A percentile compares a stretch with the other conserved stretches of the same genome.
These are phyloP conservation scores for Pichia pseudocactophila DNA, from an alignment of 805 yeast species.

Conservation along the genomic window DNA sequence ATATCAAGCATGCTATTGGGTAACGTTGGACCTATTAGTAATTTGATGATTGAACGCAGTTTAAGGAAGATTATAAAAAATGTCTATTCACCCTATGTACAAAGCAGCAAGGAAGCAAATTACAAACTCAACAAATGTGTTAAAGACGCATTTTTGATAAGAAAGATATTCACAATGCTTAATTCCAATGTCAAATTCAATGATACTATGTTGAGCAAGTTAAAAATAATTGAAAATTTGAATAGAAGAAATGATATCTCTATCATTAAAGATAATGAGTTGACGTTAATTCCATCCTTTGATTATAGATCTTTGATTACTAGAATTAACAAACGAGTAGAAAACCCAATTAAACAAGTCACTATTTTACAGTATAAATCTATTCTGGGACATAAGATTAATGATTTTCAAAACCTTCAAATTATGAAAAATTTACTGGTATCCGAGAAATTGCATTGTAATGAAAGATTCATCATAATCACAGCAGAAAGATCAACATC, in stretches of 20 bases:
- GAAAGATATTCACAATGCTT: constrained; percentile 6
- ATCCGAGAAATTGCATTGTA: constrained; percentile 2
- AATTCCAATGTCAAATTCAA: constrained; percentile 5
- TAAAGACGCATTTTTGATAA: constrained; percentile 8
- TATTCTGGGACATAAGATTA: constrained; percentile 15
- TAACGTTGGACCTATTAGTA: constrained; percentile 1
- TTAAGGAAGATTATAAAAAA: constrained; percentile 16
- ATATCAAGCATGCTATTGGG: constrained; percentile 7
- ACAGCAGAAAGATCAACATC: constrained; percentile 20
- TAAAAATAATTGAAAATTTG: constrained; percentile 13
- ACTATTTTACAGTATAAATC: constrained; percentile 13
- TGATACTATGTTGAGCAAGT: constrained; percentile 5
- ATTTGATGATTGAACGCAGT: constrained; percentile 3
- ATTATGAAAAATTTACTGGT: constrained; percentile 8
- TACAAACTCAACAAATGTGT: constrained; percentile 6
- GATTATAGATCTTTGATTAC: constrained; percentile 10
- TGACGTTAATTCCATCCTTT: constrained; percentile 14
- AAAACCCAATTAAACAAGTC: constrained; percentile 1
- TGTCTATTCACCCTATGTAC: constrained; percentile 15
- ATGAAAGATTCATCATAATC: constrained; percentile 15
- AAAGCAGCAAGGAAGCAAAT: constrained; percentile 1
- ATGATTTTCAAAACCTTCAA: constrained; percentile 16
- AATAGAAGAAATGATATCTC: constrained; percentile 17
- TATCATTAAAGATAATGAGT: constrained; percentile 18
- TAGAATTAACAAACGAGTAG: constrained; percentile 2